Evolutionary conservation across 1,139 yeast species (phyloP).

Genomic region (Yamadazyma spencermartinsiae): DNA sequence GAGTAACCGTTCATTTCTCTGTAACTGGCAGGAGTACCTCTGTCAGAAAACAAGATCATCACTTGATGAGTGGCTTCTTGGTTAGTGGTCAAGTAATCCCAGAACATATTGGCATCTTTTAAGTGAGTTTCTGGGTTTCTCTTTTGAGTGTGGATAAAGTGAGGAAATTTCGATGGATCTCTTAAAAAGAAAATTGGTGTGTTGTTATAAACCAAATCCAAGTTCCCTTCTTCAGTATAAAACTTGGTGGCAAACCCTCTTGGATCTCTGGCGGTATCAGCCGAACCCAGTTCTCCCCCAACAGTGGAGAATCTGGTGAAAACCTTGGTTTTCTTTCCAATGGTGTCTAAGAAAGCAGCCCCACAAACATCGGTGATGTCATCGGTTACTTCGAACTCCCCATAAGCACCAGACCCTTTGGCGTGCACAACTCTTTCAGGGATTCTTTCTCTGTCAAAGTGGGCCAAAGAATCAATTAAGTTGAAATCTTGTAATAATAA

Average conservation of each 20-base stretch:
- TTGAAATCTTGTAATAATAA: constrained; percentile 76
- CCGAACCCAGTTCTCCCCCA: constrained; percentile 83
- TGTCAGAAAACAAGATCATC: constrained; percentile 59
- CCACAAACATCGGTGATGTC: constrained; percentile 73
- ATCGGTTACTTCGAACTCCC: constrained; percentile 78
- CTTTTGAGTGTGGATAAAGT: constrained; percentile 84
- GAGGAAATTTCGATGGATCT: constrained; percentile 86
- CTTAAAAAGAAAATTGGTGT: constrained; percentile 86
- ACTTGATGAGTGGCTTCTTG: constrained; percentile 70
- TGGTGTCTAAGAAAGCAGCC: constrained; percentile 67
- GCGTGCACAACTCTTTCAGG: constrained; percentile 93
- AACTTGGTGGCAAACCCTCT: constrained; percentile 84
- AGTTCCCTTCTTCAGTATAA: constrained; percentile 85
- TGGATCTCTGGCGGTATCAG: constrained; percentile 89
- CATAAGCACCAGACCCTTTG: constrained; percentile 86
- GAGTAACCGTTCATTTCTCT: constrained; percentile 72
- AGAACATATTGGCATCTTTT: constrained; percentile 73
- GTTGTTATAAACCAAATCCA: constrained; percentile 88
- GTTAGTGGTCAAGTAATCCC: constrained; percentile 66
- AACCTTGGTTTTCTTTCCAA: constrained; percentile 75
- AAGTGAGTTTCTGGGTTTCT: constrained; percentile 80
- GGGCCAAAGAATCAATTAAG: constrained; percentile 74
- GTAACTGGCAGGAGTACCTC: constrained; percentile 69
- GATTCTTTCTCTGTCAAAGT: constrained; percentile 83
- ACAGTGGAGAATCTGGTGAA: constrained; percentile 85